Evolutionary conservation across 768 basidiomycete genomes (phyloP).

Genomic region (Lentinula edodes): DNA sequence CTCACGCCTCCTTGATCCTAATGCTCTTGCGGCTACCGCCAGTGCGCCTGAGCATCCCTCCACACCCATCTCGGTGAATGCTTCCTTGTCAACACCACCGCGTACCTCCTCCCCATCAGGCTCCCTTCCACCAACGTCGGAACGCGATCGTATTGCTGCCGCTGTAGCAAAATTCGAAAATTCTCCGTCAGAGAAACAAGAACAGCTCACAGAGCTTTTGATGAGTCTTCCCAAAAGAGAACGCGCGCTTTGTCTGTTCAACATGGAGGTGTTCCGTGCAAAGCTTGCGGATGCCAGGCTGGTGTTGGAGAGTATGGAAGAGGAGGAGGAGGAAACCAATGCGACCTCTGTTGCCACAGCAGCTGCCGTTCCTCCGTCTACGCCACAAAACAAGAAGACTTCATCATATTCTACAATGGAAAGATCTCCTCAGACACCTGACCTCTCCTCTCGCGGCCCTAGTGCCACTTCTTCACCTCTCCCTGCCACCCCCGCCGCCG

Average conservation of each 20-base stretch:
- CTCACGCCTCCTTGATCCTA: slow-evolving; percentile 62
- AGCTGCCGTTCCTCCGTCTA: slow-evolving; percentile 39
- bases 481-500: slow-evolving; percentile 51
- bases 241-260: slow-evolving; percentile 88
- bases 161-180: slow-evolving; percentile 65
- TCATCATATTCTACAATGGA: slow-evolving; percentile 17
- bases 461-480: slow-evolving; percentile 69
- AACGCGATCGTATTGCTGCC: slow-evolving; percentile 67
- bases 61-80: slow-evolving; percentile 75
- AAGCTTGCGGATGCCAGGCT: slow-evolving; percentile 81
- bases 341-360: slow-evolving; percentile 5
- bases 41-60: slow-evolving; percentile 89
- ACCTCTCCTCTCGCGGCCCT: slow-evolving; percentile 67
- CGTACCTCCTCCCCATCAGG: slow-evolving; percentile 79
- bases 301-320: slow-evolving; percentile 72
- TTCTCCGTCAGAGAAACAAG: slow-evolving; percentile 31
- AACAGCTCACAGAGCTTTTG: slow-evolving; percentile 69
- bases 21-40: slow-evolving; percentile 64
- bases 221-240: slow-evolving; percentile 88
- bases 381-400: slow-evolving; percentile 61
- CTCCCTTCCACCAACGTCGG: slow-evolving; percentile 52
- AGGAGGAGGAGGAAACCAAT: slow-evolving; percentile 29
- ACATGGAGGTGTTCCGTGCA: slow-evolving; percentile 65
- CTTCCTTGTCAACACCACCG: slow-evolving; percentile 71
- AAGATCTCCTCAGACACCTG: slow-evolving; percentile 66